Evolutionary conservation across 139 green algal genomes (phyloP).

Genomic region (Volvox reticuliferus): DNA sequence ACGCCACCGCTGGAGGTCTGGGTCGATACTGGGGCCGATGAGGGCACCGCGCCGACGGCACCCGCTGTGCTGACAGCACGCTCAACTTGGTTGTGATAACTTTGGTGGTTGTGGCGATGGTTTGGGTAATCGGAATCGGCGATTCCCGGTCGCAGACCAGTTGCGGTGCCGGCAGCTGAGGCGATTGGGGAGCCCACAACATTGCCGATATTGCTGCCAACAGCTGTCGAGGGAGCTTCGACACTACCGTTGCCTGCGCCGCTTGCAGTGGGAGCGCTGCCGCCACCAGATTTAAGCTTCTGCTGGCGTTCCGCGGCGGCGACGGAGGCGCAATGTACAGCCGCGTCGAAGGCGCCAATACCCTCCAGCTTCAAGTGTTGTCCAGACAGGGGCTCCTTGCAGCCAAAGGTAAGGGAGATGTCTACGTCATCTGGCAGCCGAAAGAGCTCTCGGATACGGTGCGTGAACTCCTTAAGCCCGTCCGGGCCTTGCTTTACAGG

Average conservation of each 20-base stretch:
- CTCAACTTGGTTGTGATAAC: neutral
- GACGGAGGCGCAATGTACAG: slow-evolving; percentile 76
- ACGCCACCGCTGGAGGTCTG: slow-evolving; percentile 23
- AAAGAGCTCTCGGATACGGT: slow-evolving; percentile 66
- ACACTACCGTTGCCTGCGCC: neutral
- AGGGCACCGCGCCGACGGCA: neutral
- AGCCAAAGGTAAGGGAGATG: slow-evolving; percentile 78
- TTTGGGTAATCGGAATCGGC: neutral
- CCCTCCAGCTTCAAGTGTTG: slow-evolving; percentile 77
- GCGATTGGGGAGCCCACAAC: neutral
- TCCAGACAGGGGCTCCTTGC: slow-evolving; percentile 76
- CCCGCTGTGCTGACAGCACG: neutral
- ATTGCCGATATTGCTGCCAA: neutral
- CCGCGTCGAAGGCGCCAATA: slow-evolving; percentile 76
- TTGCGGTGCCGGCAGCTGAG: neutral
- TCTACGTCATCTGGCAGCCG: slow-evolving; percentile 74
- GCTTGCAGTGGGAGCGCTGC: neutral
- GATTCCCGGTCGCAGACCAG: neutral
- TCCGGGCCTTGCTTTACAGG: slow-evolving; percentile 72
- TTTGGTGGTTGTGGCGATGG: neutral
- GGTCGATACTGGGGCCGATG: neutral
- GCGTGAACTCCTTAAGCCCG: slow-evolving; percentile 71
- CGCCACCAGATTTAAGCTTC: slow-evolving; percentile 54
- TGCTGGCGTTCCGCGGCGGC: slow-evolving; percentile 71
- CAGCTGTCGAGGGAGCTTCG: neutral